Percentiles rank a stretch among this genome's conserved stretches.
Conservation (phyloP, 495 filamentous ascomycete species). For the Talaromyces stipitatus region DNA sequence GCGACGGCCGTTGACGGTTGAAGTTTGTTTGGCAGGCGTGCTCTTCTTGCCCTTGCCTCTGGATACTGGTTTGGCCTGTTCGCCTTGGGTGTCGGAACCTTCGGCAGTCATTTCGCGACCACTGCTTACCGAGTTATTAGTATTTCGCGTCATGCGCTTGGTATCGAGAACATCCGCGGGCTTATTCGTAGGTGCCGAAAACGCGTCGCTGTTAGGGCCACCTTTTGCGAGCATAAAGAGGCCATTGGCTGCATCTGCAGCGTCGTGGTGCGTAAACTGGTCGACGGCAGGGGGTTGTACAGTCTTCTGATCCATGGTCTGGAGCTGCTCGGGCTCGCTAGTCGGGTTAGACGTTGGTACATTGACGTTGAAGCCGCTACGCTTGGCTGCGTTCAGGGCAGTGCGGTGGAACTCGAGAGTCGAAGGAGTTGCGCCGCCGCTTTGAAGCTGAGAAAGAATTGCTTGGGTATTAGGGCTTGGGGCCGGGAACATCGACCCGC, state of each 20-base stretch:
- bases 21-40: slow-evolving; percentile 33
- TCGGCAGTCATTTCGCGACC: slow-evolving; percentile 59
- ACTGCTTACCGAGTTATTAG: slow-evolving; percentile 15
- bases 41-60: slow-evolving; percentile 67
- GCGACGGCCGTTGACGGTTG: slow-evolving; percentile 52
- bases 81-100: slow-evolving; percentile 63
- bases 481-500: slow-evolving; percentile 95
- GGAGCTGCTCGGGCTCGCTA: slow-evolving; percentile 37
- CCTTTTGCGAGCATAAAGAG: slow-evolving; percentile 81
- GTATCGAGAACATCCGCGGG: slow-evolving; percentile 20
- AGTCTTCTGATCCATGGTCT: slow-evolving; percentile 44
- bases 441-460: slow-evolving; percentile 69
- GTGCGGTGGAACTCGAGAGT: slow-evolving; percentile 94
- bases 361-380: slow-evolving; percentile 37
- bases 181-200: slow-evolving; percentile 40
- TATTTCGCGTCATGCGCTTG: slow-evolving; percentile 21
- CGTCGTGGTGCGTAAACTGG: slow-evolving; percentile 76
- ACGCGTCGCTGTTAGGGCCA: slow-evolving; percentile 45
- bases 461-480: slow-evolving; percentile 82
- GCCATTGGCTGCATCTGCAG: slow-evolving; percentile 91
- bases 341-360: slow-evolving; percentile 44
- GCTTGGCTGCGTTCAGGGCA: slow-evolving; percentile 73
- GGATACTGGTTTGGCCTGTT: slow-evolving; percentile 53
- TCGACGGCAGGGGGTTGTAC: slow-evolving; percentile 40
- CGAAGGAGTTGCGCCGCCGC: slow-evolving; percentile 76